These are phyloP conservation scores for Aspergillus cavernicola DNA, from an alignment of 495 filamentous ascomycete species.

Conservation along the genomic window DNA sequence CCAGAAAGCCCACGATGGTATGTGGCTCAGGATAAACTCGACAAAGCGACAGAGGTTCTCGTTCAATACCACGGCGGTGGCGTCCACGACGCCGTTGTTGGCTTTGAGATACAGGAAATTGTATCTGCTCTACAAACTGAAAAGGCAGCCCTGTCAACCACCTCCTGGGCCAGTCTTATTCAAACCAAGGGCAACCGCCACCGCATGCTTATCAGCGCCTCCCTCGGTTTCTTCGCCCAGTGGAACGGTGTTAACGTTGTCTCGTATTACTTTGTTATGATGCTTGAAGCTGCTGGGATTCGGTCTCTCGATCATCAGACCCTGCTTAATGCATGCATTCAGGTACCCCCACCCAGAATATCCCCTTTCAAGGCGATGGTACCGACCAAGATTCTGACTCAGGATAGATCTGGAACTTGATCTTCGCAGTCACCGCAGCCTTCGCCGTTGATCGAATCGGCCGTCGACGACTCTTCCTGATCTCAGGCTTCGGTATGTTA, in stretches of 20 bases:
- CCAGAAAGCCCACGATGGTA: constrained; percentile 32
- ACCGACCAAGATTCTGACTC: too few species aligned
- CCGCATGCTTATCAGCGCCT: constrained; percentile 8
- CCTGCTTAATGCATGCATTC: too few species aligned
- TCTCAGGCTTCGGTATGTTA: constrained; percentile 54
- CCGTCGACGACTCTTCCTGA: constrained; percentile 49
- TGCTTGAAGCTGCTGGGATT: too few species aligned
- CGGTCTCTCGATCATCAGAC: too few species aligned
- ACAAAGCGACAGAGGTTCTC: constrained; percentile 34
- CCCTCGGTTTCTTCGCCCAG: constrained; percentile 12
- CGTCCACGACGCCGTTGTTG: neutral
- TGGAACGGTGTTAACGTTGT: constrained; percentile 3
- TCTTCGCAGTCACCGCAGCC: too few species aligned
- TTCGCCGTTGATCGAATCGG: too few species aligned
- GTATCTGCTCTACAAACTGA: neutral
- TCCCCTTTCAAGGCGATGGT: too few species aligned
- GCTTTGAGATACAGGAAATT: neutral
- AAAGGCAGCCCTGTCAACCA: too few species aligned
- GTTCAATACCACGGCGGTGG: neutral
- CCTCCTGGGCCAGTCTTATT: constrained; percentile 2
- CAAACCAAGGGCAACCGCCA: constrained; percentile 12
- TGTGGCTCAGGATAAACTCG: constrained; percentile 41
- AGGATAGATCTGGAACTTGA: too few species aligned
- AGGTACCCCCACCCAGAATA: too few species aligned
- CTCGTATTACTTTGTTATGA: neutral